Base-by-base conservation (phyloP, 106 monocot genomes). In the Acorus gramineus region DNA sequence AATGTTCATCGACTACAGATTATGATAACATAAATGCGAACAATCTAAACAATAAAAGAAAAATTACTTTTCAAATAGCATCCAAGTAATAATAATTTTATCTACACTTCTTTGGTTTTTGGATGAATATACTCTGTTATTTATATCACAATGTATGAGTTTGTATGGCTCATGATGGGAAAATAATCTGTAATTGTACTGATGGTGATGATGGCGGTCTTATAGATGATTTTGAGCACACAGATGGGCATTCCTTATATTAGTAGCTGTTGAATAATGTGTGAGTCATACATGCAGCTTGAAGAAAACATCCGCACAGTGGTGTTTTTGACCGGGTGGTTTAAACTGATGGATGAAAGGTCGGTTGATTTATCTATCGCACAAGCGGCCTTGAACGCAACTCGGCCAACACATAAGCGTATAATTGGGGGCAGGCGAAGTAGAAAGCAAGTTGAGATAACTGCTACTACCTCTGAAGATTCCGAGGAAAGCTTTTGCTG, bases 231-330 rank as follows among this genome's bases (percentile, higher is more conserved):
- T n/a, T n/a, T n/a, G n/a, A 28, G 28, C 28, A 28, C 28, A 28
- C 28, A 28, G 28, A 28, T 28, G 28, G 28, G 28, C 28, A 28
- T 1, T 28, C 28, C 1, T 28, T n/a, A n/a, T n/a, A n/a, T n/a
- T 28, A 28, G 28, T 28, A 28, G 28, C 28, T 28, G 28, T 28
- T 28, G 28, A 28, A 28, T 28, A 28, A 28, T 28, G 1, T 28
- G 28, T 28, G 28, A 28, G 28, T 28, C 54, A 69, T 66, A 3
- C 50, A n/a, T 56, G 74, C 78, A 91, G 86, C 71, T 92, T 81
- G 87, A 92, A 68, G 74, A 69, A 70, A 87, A 74, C 67, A 92
- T 92, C 58, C 84, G 82, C 57, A 70, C 65, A 14, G 66, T 92
- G 77, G 74, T 80, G 9, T 84, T 92, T 66, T 85, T 69, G 51